phyloP scores from a whole-genome alignment of 2,329 filamentous ascomycete genomes.

The Orbilia blumenaviensis region DNA sequence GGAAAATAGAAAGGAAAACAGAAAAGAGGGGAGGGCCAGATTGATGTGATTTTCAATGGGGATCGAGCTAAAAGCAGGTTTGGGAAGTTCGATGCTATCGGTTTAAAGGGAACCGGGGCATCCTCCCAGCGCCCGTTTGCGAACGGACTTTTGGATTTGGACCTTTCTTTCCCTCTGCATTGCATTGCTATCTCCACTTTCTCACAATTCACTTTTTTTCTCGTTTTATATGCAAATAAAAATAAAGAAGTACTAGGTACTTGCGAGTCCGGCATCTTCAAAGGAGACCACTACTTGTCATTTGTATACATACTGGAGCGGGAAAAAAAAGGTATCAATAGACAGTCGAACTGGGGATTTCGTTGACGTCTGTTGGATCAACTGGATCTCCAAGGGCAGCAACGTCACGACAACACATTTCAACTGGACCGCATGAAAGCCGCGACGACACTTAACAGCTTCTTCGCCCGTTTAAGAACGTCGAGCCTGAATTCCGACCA shows the following conservation, averaged over 20 bases:
- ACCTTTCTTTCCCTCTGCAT: too few species aligned
- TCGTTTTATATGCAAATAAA: background rate
- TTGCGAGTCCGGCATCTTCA: background rate
- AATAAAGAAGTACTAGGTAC: background rate
- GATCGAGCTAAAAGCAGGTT: slow-evolving; percentile 6
- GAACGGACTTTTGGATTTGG: slow-evolving; percentile 22
- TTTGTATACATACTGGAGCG: too few species aligned
- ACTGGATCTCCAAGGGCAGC: background rate
- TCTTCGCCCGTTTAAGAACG: slow-evolving; percentile 16
- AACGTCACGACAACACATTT: slow-evolving; percentile 47
- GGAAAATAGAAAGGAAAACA: background rate
- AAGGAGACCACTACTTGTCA: too few species aligned
- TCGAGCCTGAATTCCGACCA: slow-evolving; percentile 7
- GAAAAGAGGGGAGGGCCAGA: background rate
- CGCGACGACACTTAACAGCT: background rate
- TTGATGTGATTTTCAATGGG: background rate
- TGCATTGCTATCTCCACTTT: background rate
- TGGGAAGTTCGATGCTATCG: slow-evolving; percentile 43
- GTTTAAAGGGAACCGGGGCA: slow-evolving; percentile 35
- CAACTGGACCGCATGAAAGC: background rate
- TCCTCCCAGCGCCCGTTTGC: slow-evolving; percentile 15
- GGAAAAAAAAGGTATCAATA: too few species aligned
- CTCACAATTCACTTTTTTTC: background rate
- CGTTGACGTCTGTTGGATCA: slow-evolving; percentile 9
- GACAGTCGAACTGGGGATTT: too few species aligned